Evolutionary conservation across 192 early-diverging fungal genomes (phyloP).

Genomic region (Mortierella antarctica): DNA sequence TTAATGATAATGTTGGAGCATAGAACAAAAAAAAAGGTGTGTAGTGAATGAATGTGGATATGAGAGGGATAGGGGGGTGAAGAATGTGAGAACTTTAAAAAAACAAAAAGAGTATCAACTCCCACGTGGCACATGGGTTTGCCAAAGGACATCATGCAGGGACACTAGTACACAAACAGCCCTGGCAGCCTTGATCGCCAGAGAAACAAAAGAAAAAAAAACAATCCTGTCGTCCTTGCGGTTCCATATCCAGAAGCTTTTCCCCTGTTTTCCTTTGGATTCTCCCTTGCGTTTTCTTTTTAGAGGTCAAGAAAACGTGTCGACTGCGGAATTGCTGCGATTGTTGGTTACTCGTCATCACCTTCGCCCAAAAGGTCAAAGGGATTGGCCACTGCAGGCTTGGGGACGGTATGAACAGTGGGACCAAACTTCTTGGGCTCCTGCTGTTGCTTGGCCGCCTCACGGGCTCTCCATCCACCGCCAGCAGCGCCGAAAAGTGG

Average conservation of each 20-base stretch:
- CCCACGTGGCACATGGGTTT: too few relatives aligned
- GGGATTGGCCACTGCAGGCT: constrained; percentile 39
- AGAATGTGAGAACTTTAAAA: not conserved
- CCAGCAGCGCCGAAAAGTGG: constrained; percentile 42
- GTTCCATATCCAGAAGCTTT: not conserved
- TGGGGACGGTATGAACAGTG: constrained; percentile 38
- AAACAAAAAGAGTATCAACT: not conserved
- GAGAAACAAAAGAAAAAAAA: constrained; percentile 1
- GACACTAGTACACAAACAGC: too few relatives aligned
- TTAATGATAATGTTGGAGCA: not conserved
- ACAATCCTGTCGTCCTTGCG: not conserved
- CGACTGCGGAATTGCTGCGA: not conserved
- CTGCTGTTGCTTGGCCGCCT: constrained; percentile 46
- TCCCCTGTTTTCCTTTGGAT: not conserved
- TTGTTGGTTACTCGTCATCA: not conserved
- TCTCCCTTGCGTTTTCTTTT: not conserved
- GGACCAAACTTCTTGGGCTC: constrained; percentile 54
- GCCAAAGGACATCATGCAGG: too few relatives aligned
- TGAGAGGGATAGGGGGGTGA: too few relatives aligned
- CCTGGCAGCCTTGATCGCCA: not conserved
- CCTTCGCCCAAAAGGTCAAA: constrained; percentile 39
- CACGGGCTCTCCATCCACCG: constrained; percentile 50
- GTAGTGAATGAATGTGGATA: too few relatives aligned
- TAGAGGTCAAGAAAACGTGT: not conserved
- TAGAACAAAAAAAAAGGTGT: not conserved